Conservation (phyloP, 179 eudicot species). For the Spinacia oleracea region DNA sequence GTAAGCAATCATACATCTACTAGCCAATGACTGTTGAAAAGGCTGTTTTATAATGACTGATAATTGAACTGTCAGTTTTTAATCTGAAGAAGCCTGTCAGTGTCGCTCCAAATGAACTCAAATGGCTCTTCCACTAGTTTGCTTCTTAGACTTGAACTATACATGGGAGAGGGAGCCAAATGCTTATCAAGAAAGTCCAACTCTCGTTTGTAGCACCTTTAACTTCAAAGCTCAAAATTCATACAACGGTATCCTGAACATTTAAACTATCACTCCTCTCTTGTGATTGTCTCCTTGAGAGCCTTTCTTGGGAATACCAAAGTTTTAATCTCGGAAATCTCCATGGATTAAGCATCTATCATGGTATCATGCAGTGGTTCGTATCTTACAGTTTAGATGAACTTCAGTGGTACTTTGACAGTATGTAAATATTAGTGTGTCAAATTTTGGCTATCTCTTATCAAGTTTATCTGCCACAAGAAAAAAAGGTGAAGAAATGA, state of each 20-base stretch:
- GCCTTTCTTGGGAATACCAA: neutral
- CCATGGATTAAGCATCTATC: neutral
- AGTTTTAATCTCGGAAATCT: neutral
- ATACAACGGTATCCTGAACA: neutral
- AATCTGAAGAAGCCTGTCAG: too few relatives aligned
- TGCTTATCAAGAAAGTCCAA: neutral
- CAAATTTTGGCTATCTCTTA: neutral
- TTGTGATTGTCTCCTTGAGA: neutral
- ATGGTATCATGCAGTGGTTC: too few relatives aligned
- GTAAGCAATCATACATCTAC: too few relatives aligned
- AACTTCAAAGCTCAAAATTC: neutral
- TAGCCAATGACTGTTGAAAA: too few relatives aligned
- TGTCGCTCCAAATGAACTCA: too few relatives aligned
- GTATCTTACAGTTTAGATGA: too few relatives aligned
- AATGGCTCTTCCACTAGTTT: too few relatives aligned
- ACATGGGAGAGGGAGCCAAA: neutral
- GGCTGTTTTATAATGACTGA: too few relatives aligned
- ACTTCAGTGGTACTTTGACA: neutral
- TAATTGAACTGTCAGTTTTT: too few relatives aligned
- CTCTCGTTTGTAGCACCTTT: neutral
- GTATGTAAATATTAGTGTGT: neutral
- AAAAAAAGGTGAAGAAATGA: too few relatives aligned
- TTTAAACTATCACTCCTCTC: neutral
- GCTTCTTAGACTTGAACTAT: too few relatives aligned
- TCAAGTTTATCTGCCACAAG: neutral